phyloP scores from a whole-genome alignment of 352 stramenopile species.

The Elongisporangium anandrum region DNA sequence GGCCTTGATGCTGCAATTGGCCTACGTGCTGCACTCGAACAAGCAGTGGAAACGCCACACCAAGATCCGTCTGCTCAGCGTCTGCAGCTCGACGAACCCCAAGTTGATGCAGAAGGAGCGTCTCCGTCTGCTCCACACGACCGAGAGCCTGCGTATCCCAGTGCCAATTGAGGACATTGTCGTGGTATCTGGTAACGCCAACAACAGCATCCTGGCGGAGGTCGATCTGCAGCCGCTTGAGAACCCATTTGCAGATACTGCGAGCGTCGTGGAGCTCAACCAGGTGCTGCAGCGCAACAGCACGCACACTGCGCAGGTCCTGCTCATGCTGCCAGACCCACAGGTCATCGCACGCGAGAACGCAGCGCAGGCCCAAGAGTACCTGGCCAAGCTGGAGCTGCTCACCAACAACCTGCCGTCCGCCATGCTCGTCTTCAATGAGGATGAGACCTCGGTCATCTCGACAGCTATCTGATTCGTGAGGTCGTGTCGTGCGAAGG shows the following conservation, averaged over 20 bases:
- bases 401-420: constrained; percentile 42
- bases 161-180: constrained; percentile 38
- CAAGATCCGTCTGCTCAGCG: constrained; percentile 21
- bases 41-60: constrained; percentile 23
- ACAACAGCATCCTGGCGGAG: constrained; percentile 28
- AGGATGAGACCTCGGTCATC: constrained; percentile 35
- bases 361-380: constrained; percentile 7
- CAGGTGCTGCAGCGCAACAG: constrained; percentile 42
- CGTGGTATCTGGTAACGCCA: constrained; percentile 32
- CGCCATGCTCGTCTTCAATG: constrained; percentile 47
- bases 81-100: constrained; percentile 22
- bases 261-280: constrained; percentile 32
- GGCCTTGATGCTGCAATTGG: constrained; percentile 41
- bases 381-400: constrained; percentile 27
- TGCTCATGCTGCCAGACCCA: constrained; percentile 40
- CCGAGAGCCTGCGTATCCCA: constrained; percentile 23
- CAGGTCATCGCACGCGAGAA: constrained; percentile 2
- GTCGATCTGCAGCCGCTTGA: constrained; percentile 5
- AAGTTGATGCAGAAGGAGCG: constrained; percentile 23
- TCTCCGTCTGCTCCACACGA: constrained; percentile 17
- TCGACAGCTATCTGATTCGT: constrained; percentile 35
- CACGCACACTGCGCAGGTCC: constrained; percentile 29
- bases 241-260: constrained; percentile 18
- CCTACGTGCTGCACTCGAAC: constrained; percentile 39
- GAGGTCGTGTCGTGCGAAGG: constrained; percentile 1